A percentile compares a stretch with the other conserved stretches of the same genome.
Conservation (phyloP, 805 yeast genomes). For the Ogataea corticis region DNA sequence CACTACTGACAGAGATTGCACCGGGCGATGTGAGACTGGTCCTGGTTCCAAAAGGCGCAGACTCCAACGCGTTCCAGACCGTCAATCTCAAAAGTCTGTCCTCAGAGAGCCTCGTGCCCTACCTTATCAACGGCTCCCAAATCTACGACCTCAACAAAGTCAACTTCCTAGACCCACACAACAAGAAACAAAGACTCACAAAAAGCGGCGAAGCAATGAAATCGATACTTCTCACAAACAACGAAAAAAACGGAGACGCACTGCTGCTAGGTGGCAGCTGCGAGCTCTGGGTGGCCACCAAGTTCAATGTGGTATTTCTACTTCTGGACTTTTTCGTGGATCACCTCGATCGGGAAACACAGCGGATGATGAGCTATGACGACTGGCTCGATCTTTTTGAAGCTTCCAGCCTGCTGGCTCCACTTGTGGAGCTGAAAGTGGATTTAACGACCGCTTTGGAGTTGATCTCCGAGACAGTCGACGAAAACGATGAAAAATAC, state of each 20-base stretch:
- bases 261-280: conserved; percentile 41
- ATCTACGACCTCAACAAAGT: conserved; percentile 43
- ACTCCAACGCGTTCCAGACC: conserved; percentile 9
- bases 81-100: conserved; percentile 18
- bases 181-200: conserved; percentile 29
- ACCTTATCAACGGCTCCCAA: conserved; percentile 17
- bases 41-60: conserved; percentile 14
- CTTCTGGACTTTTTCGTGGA: conserved; percentile 39
- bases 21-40: conserved; percentile 14
- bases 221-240: conserved; percentile 37
- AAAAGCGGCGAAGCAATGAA: conserved; percentile 39
- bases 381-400: conserved; percentile 40
- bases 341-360: conserved; percentile 27
- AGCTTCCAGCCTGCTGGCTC: conserved; percentile 22
- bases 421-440: conserved; percentile 30
- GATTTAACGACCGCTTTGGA: conserved; percentile 29
- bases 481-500: conserved; percentile 46
- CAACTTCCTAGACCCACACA: conserved; percentile 38
- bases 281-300: conserved; percentile 41
- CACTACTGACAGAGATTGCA: conserved; percentile 7
- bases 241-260: conserved; percentile 32
- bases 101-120: conserved; percentile 14
- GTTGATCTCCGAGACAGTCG: conserved; percentile 40
- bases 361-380: conserved; percentile 40
- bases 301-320: conserved; percentile 41